Evolutionary conservation across 108 stramenopile genomes (phyloP), one percentile per base, ranked within the genome.

Genomic region (Mayamaea pseudoterrestris): DNA sequence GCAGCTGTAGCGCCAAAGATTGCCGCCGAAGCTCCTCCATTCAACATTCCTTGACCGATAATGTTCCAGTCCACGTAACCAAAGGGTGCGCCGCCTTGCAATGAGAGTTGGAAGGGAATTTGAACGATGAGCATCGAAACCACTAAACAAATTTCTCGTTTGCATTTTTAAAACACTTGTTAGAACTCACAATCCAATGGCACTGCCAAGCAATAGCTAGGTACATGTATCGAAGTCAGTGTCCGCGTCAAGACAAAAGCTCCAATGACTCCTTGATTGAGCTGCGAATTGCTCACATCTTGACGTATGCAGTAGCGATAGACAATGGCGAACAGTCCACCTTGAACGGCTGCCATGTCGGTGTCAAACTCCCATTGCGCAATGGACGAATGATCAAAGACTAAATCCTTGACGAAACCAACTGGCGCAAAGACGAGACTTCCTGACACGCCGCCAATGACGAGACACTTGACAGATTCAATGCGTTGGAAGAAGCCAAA

Each of bases 331-430:
- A 88, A 88, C 0, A 88, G 41, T 21, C 66, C 76, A 43, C 61
- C 67, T 41, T 71, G 50, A 2, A 88, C 14, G 9, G 71, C 63
- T 5, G 74, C 73, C 68, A 71, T 70, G 30, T 88, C 86, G 1
- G 78, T 80, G 29, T 74, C 74, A 30, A 83, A 80, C 55, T 88
- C 86, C 70, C 72, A 88, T 24, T 82, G 65, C 13, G 81, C 73
- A 6, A 73, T 1, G 27, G 64, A 66, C 5, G 18, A 5, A 20
- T 3, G 5, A 39, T 39, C 37, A 20, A 51, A 48, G 0, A 26
- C 11, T 12, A 47, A 21, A 35, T 88, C 70, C 43, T 78, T 81
- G 11, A 77, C 4, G 2, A 63, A 61, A 16, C 66, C 53, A 23
- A 79, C 30, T 0, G 77, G 80, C 16, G 86, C 60, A 43, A 80